Evolutionary conservation across 805 yeast species (phyloP).

Genomic region (Cyberlindnera amylophila): DNA sequence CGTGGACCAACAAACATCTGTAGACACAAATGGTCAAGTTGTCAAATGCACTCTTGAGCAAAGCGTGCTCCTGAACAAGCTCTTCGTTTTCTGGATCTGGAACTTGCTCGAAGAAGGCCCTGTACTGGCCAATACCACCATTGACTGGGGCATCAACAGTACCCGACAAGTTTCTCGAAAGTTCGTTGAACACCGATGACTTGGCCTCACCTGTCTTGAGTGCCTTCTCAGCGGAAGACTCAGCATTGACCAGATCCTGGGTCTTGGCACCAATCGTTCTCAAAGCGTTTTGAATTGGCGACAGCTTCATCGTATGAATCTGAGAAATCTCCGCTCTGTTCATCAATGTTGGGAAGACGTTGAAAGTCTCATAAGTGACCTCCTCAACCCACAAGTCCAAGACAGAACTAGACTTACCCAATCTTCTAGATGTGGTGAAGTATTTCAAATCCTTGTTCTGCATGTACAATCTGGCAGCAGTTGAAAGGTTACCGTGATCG

Average conservation of each 20-base stretch:
- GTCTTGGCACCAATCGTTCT: slow-evolving; percentile 63
- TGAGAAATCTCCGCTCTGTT: slow-evolving; percentile 69
- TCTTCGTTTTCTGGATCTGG: slow-evolving; percentile 27
- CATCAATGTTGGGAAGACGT: slow-evolving; percentile 85
- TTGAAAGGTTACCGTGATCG: slow-evolving; percentile 32
- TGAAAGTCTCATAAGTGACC: slow-evolving; percentile 66
- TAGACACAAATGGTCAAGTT: slow-evolving; percentile 64
- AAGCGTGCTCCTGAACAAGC: slow-evolving; percentile 26
- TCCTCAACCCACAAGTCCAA: slow-evolving; percentile 88
- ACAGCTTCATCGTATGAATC: slow-evolving; percentile 48
- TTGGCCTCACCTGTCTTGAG: slow-evolving; percentile 48
- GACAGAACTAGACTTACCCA: slow-evolving; percentile 70
- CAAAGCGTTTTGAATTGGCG: slow-evolving; percentile 85
- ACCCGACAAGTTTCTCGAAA: slow-evolving; percentile 72
- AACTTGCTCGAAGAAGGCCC: slow-evolving; percentile 54
- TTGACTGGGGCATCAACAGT: slow-evolving; percentile 91
- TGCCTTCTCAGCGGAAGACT: slow-evolving; percentile 52
- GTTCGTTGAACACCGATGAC: slow-evolving; percentile 50
- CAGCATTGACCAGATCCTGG: slow-evolving; percentile 67
- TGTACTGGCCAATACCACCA: slow-evolving; percentile 86
- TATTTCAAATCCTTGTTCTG: slow-evolving; percentile 68
- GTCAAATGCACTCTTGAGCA: slow-evolving; percentile 46
- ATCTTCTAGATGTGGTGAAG: slow-evolving; percentile 64
- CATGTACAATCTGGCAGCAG: slow-evolving; percentile 69
- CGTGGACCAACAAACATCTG: slow-evolving; percentile 67